Conservation (phyloP, 2,329 filamentous ascomycete species). For the Pseudogymnoascus sp. region DNA sequence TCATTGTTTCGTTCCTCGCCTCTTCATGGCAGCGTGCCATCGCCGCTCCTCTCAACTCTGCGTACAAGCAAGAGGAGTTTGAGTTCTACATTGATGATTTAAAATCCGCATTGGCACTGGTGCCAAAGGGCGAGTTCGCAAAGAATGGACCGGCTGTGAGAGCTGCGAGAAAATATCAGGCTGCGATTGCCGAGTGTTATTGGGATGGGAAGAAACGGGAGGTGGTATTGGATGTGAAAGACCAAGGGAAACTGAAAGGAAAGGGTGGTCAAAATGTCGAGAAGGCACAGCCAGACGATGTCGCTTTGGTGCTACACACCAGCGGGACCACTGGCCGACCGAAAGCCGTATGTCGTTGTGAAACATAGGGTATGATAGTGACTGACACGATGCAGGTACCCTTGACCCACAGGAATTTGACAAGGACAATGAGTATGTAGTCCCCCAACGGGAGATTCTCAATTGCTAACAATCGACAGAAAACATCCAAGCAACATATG, state of each 20-base stretch:
- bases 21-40: conserved; percentile 75
- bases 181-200: conserved; percentile 81
- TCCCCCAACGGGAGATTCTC: conserved; percentile 1
- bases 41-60: conserved; percentile 78
- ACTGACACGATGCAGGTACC: conserved; percentile 48
- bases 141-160: conserved; percentile 63
- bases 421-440: conserved; percentile 65
- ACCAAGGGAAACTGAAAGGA: conserved; percentile 56
- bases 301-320: conserved; percentile 75
- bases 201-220: conserved; percentile 58
- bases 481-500: conserved; percentile 73
- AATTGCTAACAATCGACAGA: conserved; percentile 31
- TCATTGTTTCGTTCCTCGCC: conserved; percentile 81
- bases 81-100: conserved; percentile 89
- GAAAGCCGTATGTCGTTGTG: conserved; percentile 56
- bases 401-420: conserved; percentile 72
- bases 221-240: conserved; percentile 71
- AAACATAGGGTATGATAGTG: conserved; percentile 5
- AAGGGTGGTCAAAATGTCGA: conserved; percentile 40
- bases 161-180: conserved; percentile 69
- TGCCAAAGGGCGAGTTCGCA: conserved; percentile 62
- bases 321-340: conserved; percentile 78
- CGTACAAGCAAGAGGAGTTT: conserved; percentile 83
- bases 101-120: conserved; percentile 68
- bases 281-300: conserved; percentile 62